Conservation (phyloP, 768 basidiomycete species). For the Kwoniella dendrophila region DNA sequence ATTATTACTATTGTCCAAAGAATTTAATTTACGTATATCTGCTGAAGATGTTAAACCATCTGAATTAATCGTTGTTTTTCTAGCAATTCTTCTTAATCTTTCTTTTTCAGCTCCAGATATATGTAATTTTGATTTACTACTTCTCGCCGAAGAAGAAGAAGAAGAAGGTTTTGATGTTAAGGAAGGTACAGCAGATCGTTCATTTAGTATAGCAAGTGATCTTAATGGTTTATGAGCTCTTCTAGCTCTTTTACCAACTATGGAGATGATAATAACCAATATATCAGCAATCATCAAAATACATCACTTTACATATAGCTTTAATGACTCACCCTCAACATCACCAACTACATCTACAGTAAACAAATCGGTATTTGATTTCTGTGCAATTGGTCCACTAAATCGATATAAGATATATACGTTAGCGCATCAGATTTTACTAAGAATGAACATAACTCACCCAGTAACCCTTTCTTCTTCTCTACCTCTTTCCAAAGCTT, state of each 20-base stretch:
- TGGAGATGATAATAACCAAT: neutral
- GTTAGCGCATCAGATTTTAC: neutral
- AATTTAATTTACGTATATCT: slow-evolving; percentile 5
- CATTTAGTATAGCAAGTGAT: slow-evolving; percentile 75
- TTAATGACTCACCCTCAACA: slow-evolving; percentile 63
- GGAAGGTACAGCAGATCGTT: slow-evolving; percentile 86
- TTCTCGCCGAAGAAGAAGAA: slow-evolving; percentile 14
- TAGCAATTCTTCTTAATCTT: slow-evolving; percentile 70
- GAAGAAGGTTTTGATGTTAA: slow-evolving; percentile 62
- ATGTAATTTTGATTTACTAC: slow-evolving; percentile 41
- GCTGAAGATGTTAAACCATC: slow-evolving; percentile 24
- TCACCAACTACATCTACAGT: slow-evolving; percentile 79
- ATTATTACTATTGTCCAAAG: neutral
- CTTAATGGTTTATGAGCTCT: slow-evolving; percentile 49
- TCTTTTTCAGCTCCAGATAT: slow-evolving; percentile 73
- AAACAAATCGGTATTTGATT: slow-evolving; percentile 70
- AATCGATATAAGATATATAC: neutral
- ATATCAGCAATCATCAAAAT: neutral
- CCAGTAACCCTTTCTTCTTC: slow-evolving; percentile 80
- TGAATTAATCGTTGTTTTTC: slow-evolving; percentile 22
- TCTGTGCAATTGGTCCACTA: slow-evolving; percentile 7
- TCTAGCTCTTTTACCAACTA: slow-evolving; percentile 49
- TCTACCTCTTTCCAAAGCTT: slow-evolving; percentile 71
- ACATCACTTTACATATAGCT: neutral
- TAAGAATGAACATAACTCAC: slow-evolving; percentile 58